Evolutionary conservation across 495 filamentous ascomycete genomes (phyloP).

Genomic region (Neurospora africana): DNA sequence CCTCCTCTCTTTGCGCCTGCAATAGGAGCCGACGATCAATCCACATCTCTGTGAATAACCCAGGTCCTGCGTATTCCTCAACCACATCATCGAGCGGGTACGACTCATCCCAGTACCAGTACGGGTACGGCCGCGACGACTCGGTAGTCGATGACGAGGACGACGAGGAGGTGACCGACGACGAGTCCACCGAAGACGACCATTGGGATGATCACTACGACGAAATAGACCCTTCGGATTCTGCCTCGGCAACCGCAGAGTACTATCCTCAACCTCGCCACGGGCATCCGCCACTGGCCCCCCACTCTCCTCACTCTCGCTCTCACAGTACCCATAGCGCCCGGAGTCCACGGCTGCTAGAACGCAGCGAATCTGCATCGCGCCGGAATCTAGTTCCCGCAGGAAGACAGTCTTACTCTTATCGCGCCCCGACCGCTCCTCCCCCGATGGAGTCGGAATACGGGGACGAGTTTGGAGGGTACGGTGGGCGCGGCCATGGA

Average conservation of each 20-base stretch:
- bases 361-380: conserved; percentile 22
- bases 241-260: conserved; percentile 49
- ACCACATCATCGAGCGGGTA: conserved; percentile 14
- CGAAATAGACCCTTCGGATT: conserved; percentile 72
- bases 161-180: conserved; percentile 20
- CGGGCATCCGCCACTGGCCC: conserved; percentile 1
- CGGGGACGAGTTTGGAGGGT: conserved; percentile 28
- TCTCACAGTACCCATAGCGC: conserved; percentile 17
- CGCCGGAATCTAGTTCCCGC: conserved; percentile 27
- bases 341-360: conserved; percentile 3
- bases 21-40: conserved; percentile 38
- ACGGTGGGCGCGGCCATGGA: conserved; percentile 21
- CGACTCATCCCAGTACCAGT: conserved; percentile 17
- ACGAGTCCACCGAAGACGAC: conserved; percentile 42
- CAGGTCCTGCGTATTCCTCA: conserved; percentile 14
- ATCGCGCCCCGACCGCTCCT: conserved; percentile 24
- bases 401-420: conserved; percentile 26
- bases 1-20: neutral
- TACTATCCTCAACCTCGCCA: conserved; percentile 10
- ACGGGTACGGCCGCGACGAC: conserved; percentile 23
- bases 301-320: neutral
- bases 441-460: conserved; percentile 40
- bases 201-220: conserved; percentile 37
- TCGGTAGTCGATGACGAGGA: conserved; percentile 45
- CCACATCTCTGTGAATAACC: conserved; percentile 39